Percentiles rank a stretch among this genome's conserved stretches.
Evolutionary conservation across 2,329 filamentous ascomycete genomes (phyloP).

Genomic region (Thermoascus crustaceus): DNA sequence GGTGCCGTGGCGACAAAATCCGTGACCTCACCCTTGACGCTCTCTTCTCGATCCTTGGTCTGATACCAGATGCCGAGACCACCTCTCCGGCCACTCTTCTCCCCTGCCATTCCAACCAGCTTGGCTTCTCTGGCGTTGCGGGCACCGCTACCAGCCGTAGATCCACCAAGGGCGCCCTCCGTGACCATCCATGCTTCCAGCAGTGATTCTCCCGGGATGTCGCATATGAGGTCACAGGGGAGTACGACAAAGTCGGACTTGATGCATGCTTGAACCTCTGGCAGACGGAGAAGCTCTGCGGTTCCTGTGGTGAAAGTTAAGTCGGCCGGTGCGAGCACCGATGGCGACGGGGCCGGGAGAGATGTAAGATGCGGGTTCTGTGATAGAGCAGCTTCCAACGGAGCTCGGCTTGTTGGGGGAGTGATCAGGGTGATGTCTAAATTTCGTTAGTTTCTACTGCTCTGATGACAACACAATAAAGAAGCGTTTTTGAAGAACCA

Average conservation of each 20-base stretch:
- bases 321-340: slow-evolving; percentile 67
- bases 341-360: slow-evolving; percentile 42
- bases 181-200: slow-evolving; percentile 89
- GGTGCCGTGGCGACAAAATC: slow-evolving; percentile 80
- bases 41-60: slow-evolving; percentile 62
- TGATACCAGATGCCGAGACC: slow-evolving; percentile 88
- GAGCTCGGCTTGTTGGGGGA: slow-evolving; percentile 34
- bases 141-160: slow-evolving; percentile 43
- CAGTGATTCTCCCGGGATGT: slow-evolving; percentile 72
- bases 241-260: slow-evolving; percentile 82
- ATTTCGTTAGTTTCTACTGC: slow-evolving; percentile 3
- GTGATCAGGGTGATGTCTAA: slow-evolving; percentile 42
- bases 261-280: slow-evolving; percentile 70
- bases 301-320: slow-evolving; percentile 81
- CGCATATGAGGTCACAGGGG: slow-evolving; percentile 89
- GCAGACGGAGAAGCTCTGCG: slow-evolving; percentile 75
- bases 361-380: slow-evolving; percentile 45
- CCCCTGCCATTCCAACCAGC: slow-evolving; percentile 44
- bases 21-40: slow-evolving; percentile 82
- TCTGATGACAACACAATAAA: too few species aligned
- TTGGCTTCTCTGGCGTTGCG: slow-evolving; percentile 32
- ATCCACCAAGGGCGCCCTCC: slow-evolving; percentile 58
- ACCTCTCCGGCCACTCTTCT: slow-evolving; percentile 57
- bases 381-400: slow-evolving; percentile 39
- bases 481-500: too few species aligned